Evolutionary conservation across 2,329 filamentous ascomycete species (phyloP).

Genomic region (Aspergillus carbonarius): DNA sequence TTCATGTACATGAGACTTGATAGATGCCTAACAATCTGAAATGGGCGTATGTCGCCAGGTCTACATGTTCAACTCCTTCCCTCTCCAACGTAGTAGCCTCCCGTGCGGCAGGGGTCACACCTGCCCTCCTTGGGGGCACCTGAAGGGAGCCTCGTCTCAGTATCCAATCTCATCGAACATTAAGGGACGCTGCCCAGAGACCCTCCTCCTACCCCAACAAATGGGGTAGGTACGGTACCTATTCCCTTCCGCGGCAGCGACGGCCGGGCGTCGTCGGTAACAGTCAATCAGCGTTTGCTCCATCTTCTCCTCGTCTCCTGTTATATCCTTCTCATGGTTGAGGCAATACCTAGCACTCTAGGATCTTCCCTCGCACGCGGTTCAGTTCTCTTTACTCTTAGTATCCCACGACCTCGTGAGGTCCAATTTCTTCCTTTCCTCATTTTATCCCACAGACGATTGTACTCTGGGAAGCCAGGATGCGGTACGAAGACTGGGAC

Average conservation of each 20-base stretch:
- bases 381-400: slow-evolving; percentile 16
- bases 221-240: not conserved
- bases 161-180: not conserved
- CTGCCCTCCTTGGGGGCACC: not conserved
- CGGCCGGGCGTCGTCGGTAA: too few relatives aligned
- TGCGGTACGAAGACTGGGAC: slow-evolving; percentile 88
- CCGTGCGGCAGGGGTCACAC: not conserved
- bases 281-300: too few relatives aligned
- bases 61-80: not conserved
- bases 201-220: not conserved
- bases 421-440: slow-evolving; percentile 16
- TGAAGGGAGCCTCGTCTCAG: not conserved
- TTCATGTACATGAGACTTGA: slow-evolving; percentile 3
- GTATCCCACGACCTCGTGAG: slow-evolving; percentile 19
- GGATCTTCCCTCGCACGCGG: not conserved
- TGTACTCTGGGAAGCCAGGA: slow-evolving; percentile 41
- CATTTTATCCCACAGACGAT: slow-evolving; percentile 38
- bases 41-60: slow-evolving; percentile 1
- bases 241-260: too few relatives aligned
- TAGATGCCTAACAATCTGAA: slow-evolving; percentile 2
- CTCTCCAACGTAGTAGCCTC: not conserved
- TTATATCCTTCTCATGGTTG: slow-evolving; percentile 6
- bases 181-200: too few relatives aligned
- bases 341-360: slow-evolving; percentile 2
- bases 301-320: not conserved